These are phyloP conservation scores for Alternaria incomplexa DNA, from an alignment of 2,329 filamentous ascomycete genomes.

Conservation along the genomic window DNA sequence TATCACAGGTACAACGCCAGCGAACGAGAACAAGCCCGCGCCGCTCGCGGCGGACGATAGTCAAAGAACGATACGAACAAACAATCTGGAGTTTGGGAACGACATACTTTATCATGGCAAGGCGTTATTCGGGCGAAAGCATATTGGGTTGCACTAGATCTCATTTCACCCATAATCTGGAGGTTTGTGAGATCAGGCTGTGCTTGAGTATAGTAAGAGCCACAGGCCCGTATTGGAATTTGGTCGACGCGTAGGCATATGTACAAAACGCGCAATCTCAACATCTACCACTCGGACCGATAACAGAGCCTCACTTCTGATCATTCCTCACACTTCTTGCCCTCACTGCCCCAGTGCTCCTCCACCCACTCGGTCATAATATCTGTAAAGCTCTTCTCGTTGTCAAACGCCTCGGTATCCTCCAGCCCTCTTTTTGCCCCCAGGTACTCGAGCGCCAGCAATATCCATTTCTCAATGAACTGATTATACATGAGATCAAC, in stretches of 20 bases:
- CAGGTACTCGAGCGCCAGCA: slow-evolving; percentile 72
- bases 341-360: slow-evolving; percentile 57
- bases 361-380: slow-evolving; percentile 66
- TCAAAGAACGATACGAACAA: slow-evolving; percentile 5
- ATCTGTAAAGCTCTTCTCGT: slow-evolving; percentile 61
- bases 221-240: not conserved
- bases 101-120: slow-evolving; percentile 23
- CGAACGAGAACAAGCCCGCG: slow-evolving; percentile 43
- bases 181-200: not conserved
- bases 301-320: not conserved
- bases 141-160: not conserved
- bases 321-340: slow-evolving; percentile 10
- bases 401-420: slow-evolving; percentile 61
- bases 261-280: not conserved
- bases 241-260: not conserved
- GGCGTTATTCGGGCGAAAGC: slow-evolving; percentile 21
- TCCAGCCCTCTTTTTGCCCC: slow-evolving; percentile 57
- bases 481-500: slow-evolving; percentile 93
- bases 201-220: not conserved
- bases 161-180: not conserved
- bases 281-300: not conserved
- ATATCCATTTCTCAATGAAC: slow-evolving; percentile 83
- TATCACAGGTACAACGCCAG: slow-evolving; percentile 43
- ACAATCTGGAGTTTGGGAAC: slow-evolving; percentile 18
- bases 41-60: slow-evolving; percentile 32